Evolutionary conservation across 164 flowering plant genomes (phyloP).

Genomic region (Vitis vinifera): DNA sequence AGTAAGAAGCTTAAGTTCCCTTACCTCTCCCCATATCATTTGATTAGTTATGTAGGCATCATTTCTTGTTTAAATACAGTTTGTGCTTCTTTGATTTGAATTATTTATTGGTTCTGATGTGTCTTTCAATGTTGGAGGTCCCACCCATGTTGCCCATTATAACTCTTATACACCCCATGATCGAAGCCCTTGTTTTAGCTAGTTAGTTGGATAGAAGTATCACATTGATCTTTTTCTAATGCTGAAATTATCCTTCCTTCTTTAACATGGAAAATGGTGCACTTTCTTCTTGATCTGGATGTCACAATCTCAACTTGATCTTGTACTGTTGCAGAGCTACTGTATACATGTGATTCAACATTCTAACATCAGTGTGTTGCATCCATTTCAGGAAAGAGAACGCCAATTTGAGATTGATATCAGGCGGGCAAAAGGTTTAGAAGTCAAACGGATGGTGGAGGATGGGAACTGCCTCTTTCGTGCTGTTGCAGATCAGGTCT

Average conservation of each 20-base stretch:
- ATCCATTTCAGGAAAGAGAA: constrained; percentile 76
- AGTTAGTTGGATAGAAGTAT: too few species aligned
- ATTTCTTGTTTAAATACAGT: neutral
- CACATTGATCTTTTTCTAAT: too few species aligned
- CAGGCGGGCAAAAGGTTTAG: constrained; percentile 76
- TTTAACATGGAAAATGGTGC: neutral
- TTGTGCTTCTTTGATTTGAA: neutral
- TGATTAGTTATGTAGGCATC: neutral
- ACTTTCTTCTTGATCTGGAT: neutral
- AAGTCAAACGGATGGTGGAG: constrained; percentile 84
- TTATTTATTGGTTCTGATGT: neutral
- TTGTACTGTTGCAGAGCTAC: neutral
- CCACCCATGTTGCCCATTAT: too few species aligned
- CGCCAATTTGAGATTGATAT: constrained; percentile 91
- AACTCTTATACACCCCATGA: neutral
- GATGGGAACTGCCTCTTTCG: constrained; percentile 99
- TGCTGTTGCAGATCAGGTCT: constrained; percentile 99
- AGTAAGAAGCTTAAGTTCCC: too few species aligned
- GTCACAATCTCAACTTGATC: neutral
- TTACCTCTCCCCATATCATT: too few species aligned
- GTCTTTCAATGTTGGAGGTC: neutral
- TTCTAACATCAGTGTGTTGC: neutral
- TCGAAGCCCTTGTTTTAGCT: neutral
- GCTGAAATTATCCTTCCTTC: neutral
- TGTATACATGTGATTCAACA: neutral